Evolutionary conservation across 192 early-diverging fungal genomes (phyloP).

Genomic region (Pilaira anomala): DNA sequence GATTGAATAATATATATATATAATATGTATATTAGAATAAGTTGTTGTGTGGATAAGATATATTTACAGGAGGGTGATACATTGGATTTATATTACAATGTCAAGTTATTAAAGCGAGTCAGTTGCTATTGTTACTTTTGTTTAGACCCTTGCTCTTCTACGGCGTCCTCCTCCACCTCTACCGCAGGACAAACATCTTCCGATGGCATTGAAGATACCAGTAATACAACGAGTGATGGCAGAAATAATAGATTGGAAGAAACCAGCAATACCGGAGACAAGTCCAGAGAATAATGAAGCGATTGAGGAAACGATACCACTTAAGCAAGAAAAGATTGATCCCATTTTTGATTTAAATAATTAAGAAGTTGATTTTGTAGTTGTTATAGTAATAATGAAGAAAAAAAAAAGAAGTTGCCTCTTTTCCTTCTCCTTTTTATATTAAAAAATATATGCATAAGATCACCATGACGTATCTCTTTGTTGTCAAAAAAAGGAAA

Average conservation of each 20-base stretch:
- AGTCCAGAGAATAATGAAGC: slow-evolving; percentile 25
- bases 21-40: too few species aligned
- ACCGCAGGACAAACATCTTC: slow-evolving; percentile 6
- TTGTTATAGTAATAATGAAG: not conserved
- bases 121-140: too few species aligned
- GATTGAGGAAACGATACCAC: slow-evolving; percentile 20
- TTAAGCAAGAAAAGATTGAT: slow-evolving; percentile 22
- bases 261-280: slow-evolving; percentile 23
- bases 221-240: slow-evolving; percentile 26
- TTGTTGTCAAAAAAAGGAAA: not conserved
- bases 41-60: too few species aligned
- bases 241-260: slow-evolving; percentile 21
- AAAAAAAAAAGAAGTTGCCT: not conserved
- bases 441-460: too few species aligned
- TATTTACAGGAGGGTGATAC: too few species aligned
- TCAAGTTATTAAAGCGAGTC: too few species aligned
- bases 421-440: too few species aligned
- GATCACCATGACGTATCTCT: too few species aligned
- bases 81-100: too few species aligned
- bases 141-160: too few species aligned
- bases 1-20: too few species aligned
- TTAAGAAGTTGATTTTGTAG: not conserved
- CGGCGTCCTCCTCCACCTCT: not conserved
- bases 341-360: slow-evolving; percentile 20
- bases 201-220: slow-evolving; percentile 30